phyloP scores from a whole-genome alignment of 228 moss, liverwort and hornwort species.

The Sphagnum fallax region DNA sequence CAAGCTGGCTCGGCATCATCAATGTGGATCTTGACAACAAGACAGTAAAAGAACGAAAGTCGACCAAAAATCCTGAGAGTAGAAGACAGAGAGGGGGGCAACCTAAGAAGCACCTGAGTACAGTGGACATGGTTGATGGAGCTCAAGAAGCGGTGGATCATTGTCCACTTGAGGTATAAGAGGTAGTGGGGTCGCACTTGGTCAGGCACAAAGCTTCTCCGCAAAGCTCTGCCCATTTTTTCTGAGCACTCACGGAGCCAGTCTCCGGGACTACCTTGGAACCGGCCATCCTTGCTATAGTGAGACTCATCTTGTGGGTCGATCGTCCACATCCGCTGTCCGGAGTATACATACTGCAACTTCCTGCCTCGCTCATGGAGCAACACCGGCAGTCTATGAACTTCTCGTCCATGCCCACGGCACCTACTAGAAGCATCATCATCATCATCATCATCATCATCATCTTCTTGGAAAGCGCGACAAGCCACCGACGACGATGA shows the following conservation, averaged over 20 bases:
- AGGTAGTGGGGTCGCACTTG: slow-evolving; percentile 80
- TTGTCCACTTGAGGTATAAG: slow-evolving; percentile 80
- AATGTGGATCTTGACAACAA: neutral
- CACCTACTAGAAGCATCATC: no score
- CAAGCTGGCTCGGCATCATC: no score
- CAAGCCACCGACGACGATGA: slow-evolving; percentile 30
- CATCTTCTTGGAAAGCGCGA: slow-evolving; percentile 1
- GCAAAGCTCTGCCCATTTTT: slow-evolving; percentile 39
- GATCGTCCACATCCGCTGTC: slow-evolving; percentile 44
- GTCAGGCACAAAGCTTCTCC: slow-evolving; percentile 70
- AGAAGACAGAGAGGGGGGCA: neutral
- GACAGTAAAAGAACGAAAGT: neutral
- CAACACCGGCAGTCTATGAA: slow-evolving; percentile 68
- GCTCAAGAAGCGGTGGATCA: slow-evolving; percentile 71
- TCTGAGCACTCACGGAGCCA: slow-evolving; percentile 19
- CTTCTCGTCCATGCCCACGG: slow-evolving; percentile 6
- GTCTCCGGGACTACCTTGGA: slow-evolving; percentile 15
- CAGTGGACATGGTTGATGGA: slow-evolving; percentile 89
- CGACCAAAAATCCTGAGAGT: neutral
- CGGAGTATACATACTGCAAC: slow-evolving; percentile 77
- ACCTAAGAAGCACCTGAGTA: slow-evolving; percentile 57
- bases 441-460: slow-evolving; percentile 2
- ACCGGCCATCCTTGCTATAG: slow-evolving; percentile 4
- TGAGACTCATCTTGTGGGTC: slow-evolving; percentile 32
- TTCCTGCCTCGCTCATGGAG: slow-evolving; percentile 53